Percentiles rank a stretch among this genome's conserved stretches.
phyloP scores from a whole-genome alignment of 148 eudicot species.

The Vaccinium myrtillus region DNA sequence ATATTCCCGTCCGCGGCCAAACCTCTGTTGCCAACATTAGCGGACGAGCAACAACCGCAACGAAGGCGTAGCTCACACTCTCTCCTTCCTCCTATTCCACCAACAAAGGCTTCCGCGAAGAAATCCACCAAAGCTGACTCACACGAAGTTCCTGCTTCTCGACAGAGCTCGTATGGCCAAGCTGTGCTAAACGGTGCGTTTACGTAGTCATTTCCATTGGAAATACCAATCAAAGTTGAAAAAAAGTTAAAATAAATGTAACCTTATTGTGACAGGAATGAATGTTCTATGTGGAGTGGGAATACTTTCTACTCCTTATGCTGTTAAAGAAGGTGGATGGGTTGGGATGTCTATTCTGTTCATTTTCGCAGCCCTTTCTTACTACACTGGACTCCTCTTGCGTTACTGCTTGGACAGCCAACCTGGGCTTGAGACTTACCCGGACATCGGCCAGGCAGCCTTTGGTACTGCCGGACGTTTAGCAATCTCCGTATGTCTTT shows the following conservation, averaged over 20 bases:
- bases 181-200: conserved; percentile 76
- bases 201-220: background rate
- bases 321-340: conserved; percentile 95
- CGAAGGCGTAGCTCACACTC: conserved; percentile 72
- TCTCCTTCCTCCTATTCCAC: conserved; percentile 63
- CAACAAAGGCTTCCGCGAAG: conserved; percentile 46
- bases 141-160: conserved; percentile 53
- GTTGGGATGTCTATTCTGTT: conserved; percentile 62
- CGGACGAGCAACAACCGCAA: conserved; percentile 42
- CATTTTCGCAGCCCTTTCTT: conserved; percentile 79
- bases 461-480: conserved; percentile 81
- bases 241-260: too few relatives aligned
- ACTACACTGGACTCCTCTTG: conserved; percentile 88
- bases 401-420: conserved; percentile 84
- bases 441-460: conserved; percentile 99
- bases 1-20: conserved; percentile 38
- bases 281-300: conserved; percentile 99
- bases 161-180: conserved; percentile 69
- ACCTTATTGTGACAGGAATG: conserved; percentile 43
- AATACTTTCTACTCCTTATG: conserved; percentile 88
- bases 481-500: conserved; percentile 59
- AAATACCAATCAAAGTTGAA: too few relatives aligned
- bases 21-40: conserved; percentile 57
- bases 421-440: conserved; percentile 92
- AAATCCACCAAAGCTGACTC: conserved; percentile 37